These are phyloP conservation scores for Podospora conica DNA, from an alignment of 495 filamentous ascomycete genomes.

Conservation along the genomic window DNA sequence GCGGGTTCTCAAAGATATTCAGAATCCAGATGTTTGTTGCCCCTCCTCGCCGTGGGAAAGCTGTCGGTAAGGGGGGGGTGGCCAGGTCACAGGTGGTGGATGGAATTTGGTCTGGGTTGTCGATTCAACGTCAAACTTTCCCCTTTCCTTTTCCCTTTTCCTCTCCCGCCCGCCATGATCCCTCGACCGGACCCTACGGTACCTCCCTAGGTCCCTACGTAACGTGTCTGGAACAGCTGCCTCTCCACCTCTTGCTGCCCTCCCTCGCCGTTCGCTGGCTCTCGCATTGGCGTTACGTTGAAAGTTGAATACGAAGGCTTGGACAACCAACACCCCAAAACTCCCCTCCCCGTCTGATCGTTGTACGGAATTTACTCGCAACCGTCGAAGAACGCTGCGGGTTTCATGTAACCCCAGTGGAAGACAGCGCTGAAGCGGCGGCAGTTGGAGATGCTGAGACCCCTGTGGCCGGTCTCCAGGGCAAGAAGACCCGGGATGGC, in stretches of 20 bases:
- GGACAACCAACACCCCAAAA: neutral
- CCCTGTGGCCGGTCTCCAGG: neutral
- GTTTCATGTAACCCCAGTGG: neutral
- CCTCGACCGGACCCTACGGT: neutral
- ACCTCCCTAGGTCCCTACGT: too few species aligned
- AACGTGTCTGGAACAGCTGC: neutral
- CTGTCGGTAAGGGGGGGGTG: neutral
- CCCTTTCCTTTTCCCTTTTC: neutral
- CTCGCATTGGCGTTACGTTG: neutral
- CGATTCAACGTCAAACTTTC: neutral
- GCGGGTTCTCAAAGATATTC: neutral
- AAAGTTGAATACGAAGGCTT: neutral
- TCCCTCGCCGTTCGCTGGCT: neutral
- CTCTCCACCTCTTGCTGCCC: neutral
- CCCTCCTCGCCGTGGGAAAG: neutral
- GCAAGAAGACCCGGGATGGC: neutral
- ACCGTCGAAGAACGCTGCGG: neutral
- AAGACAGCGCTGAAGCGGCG: neutral
- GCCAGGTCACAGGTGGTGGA: neutral
- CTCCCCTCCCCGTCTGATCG: neutral
- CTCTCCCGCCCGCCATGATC: too few species aligned
- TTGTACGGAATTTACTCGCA: neutral
- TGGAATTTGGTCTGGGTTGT: neutral
- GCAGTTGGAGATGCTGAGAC: neutral
- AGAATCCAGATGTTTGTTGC: too few species aligned